Evolutionary conservation across 495 filamentous ascomycete species (phyloP), one percentile per base, ranked within the genome.

Genomic region (Hypoxylon crocopeplum): DNA sequence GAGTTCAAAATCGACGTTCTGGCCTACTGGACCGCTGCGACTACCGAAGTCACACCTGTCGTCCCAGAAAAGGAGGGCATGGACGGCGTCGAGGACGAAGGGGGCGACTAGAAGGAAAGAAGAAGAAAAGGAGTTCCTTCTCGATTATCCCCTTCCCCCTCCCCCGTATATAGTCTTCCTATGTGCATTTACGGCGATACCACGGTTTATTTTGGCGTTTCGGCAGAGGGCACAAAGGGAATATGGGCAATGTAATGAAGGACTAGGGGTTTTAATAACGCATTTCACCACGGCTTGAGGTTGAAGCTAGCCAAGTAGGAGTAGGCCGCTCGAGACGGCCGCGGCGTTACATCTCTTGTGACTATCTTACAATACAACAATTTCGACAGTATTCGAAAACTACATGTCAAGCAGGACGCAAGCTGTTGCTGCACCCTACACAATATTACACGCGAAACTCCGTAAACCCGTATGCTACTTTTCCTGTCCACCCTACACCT

Each of bases 1-100:
- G 93, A 97, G 78, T 98, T 98, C 76, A 83, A 78, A 60, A 84
- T 98, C 17, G 74, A 83, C 59, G 71, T 96, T 50, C 77, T 89
- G 71, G 92, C 91, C 61, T 88, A 88, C 58, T 91, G 88, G 85
- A 84, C 75, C 56, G 77, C 83, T 5, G 80, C 77, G 0, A 80
- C 73, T n/a, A 75, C 79, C 34, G 71, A 83, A 54, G 83, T 89
- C 19, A 88, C 77, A 1, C 84, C 82, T 64, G 71, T 88, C 36
- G 24, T 4, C 24, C 3, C 24, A 3, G 68, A 75, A 12, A 42
- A 45, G 0, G 56, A 52, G 10, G 64, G 57, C 3, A 57, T 56
- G 50, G 68, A 64, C 0, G 67, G 40, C 1, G 59, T 64, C 21
- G 69, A 71, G 49, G 56, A 69, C 36, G 62, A 56, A 52, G 48